Evolutionary conservation across 2,329 filamentous ascomycete genomes (phyloP).

Genomic region (Tolypocladium inflatum): DNA sequence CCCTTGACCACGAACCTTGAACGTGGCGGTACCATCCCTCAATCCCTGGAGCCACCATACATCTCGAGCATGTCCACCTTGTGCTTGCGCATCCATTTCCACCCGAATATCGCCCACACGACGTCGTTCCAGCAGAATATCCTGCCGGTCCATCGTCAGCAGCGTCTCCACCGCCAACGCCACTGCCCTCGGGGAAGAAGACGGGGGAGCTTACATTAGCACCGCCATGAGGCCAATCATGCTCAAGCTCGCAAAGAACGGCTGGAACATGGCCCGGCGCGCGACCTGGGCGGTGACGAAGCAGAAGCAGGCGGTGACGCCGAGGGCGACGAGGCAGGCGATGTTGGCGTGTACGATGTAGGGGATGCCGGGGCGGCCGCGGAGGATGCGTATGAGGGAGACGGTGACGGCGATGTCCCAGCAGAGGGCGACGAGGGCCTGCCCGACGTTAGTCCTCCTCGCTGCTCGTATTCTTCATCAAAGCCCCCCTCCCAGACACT

Average conservation of each 20-base stretch:
- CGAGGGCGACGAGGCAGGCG: background rate
- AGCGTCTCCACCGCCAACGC: background rate
- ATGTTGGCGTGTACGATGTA: background rate
- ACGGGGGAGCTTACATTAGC: background rate
- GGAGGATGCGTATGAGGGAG: background rate
- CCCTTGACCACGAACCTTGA: background rate
- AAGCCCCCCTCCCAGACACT: too few species aligned
- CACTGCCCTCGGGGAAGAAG: background rate
- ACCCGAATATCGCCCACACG: background rate
- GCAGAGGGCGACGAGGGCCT: background rate
- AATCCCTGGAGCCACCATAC: background rate
- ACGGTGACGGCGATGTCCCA: background rate
- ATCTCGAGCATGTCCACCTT: background rate
- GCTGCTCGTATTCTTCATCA: too few species aligned
- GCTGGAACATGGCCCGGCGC: background rate
- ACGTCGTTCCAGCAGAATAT: background rate
- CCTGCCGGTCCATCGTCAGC: background rate
- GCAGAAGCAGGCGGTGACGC: background rate
- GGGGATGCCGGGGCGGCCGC: background rate
- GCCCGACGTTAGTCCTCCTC: too few species aligned
- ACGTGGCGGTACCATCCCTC: background rate
- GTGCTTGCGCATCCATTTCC: background rate
- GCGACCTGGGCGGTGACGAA: background rate
- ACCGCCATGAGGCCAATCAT: background rate
- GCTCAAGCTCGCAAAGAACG: background rate